These are phyloP conservation scores for Aegilops longissima DNA, from an alignment of 176 grass and related monocot species.

Conservation along the genomic window DNA sequence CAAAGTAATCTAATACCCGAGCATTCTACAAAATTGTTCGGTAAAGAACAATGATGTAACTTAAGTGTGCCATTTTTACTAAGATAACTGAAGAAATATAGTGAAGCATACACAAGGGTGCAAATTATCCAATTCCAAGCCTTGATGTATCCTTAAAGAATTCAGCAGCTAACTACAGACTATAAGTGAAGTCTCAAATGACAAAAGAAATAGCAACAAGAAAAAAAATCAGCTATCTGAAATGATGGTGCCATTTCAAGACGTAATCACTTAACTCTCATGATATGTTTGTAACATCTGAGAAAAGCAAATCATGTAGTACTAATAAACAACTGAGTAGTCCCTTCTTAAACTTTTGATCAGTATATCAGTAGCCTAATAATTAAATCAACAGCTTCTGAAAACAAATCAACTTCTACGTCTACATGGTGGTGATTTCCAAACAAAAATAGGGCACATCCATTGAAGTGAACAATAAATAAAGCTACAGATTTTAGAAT, in stretches of 20 bases:
- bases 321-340: background rate
- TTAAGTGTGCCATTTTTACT: background rate
- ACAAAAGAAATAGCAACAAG: background rate
- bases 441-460: too few species aligned
- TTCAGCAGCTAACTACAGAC: background rate
- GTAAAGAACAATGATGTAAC: background rate
- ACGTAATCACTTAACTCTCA: background rate
- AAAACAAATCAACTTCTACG: background rate
- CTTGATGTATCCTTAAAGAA: background rate
- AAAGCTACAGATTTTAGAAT: background rate
- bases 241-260: background rate
- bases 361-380: background rate
- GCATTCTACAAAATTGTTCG: background rate
- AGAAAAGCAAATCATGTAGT: background rate
- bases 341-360: background rate
- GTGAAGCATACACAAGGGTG: background rate
- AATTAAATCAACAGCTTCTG: background rate
- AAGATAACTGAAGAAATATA: background rate
- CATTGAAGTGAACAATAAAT: background rate
- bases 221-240: background rate
- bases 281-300: background rate
- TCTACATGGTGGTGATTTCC: too few species aligned
- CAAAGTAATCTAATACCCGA: background rate
- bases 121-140: background rate
- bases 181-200: background rate